Evolutionary conservation across 352 stramenopile genomes (phyloP).

Genomic region (Globisporangium cylindrosporum): DNA sequence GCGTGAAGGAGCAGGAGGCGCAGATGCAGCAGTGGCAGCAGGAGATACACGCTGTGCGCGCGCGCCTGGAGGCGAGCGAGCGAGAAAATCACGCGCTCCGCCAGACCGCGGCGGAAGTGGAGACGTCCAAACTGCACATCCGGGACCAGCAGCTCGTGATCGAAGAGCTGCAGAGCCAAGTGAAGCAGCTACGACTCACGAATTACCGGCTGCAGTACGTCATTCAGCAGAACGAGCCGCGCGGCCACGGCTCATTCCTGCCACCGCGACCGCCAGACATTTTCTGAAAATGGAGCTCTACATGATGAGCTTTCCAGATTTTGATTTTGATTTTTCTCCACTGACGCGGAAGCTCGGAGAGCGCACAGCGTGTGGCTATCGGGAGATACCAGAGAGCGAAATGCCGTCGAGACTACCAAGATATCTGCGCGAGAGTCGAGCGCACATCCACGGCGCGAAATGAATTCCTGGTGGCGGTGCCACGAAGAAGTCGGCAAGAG

Average conservation of each 20-base stretch:
- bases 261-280: conserved; percentile 67
- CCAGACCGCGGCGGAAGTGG: conserved; percentile 31
- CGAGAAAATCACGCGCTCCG: conserved; percentile 60
- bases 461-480: background rate
- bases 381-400: background rate
- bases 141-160: conserved; percentile 67
- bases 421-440: background rate
- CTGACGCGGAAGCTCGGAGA: background rate
- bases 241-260: conserved; percentile 39
- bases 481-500: too few species aligned
- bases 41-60: conserved; percentile 50
- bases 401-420: background rate
- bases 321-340: background rate
- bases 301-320: background rate
- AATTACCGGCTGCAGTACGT: conserved; percentile 76
- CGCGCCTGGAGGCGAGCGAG: conserved; percentile 37
- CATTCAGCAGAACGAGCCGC: conserved; percentile 63
- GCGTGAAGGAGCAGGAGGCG: conserved; percentile 43
- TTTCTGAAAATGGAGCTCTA: conserved; percentile 31
- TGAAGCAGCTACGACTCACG: conserved; percentile 61
- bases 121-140: conserved; percentile 44
- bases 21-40: conserved; percentile 44
- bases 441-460: background rate
- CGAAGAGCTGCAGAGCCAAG: conserved; percentile 60
- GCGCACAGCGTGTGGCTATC: background rate